phyloP scores from a whole-genome alignment of 2,329 filamentous ascomycete genomes.

The Metarhizium rileyi region DNA sequence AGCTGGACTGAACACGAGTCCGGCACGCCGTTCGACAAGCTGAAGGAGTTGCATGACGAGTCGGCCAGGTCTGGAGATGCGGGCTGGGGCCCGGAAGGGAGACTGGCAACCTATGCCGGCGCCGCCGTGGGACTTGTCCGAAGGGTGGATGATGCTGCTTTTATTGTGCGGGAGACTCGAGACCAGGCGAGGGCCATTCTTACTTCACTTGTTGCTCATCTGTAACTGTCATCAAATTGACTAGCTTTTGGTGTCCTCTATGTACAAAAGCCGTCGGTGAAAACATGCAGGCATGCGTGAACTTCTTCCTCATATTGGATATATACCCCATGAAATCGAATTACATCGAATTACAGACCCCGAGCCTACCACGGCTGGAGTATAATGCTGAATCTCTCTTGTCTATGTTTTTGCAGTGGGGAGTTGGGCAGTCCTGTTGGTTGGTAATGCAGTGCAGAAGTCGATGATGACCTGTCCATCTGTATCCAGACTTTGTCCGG shows the following conservation, averaged over 20 bases:
- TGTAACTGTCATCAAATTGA: not conserved
- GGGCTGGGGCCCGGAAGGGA: constrained; percentile 37
- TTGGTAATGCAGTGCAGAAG: too few species aligned
- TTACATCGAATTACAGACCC: too few species aligned
- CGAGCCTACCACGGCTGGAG: too few species aligned
- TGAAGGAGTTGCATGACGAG: constrained; percentile 33
- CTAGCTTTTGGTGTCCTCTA: not conserved
- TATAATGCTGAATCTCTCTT: too few species aligned
- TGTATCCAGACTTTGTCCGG: too few species aligned
- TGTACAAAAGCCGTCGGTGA: not conserved
- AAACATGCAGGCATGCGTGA: not conserved
- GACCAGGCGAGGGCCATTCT: constrained; percentile 15
- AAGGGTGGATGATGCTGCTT: constrained; percentile 26
- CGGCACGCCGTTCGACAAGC: constrained; percentile 31
- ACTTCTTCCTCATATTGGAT: too few species aligned
- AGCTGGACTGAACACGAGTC: constrained; percentile 26
- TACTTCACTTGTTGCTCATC: constrained; percentile 1
- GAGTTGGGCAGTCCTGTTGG: too few species aligned
- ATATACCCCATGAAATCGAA: too few species aligned
- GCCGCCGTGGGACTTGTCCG: constrained; percentile 34
- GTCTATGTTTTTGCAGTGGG: too few species aligned
- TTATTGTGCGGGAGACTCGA: constrained; percentile 26
- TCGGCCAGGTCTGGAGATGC: constrained; percentile 28
- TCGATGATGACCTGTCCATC: too few species aligned
- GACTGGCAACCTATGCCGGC: constrained; percentile 41